These are phyloP conservation scores for Fusarium algeriense DNA, from an alignment of 2,329 filamentous ascomycete species.

Conservation along the genomic window DNA sequence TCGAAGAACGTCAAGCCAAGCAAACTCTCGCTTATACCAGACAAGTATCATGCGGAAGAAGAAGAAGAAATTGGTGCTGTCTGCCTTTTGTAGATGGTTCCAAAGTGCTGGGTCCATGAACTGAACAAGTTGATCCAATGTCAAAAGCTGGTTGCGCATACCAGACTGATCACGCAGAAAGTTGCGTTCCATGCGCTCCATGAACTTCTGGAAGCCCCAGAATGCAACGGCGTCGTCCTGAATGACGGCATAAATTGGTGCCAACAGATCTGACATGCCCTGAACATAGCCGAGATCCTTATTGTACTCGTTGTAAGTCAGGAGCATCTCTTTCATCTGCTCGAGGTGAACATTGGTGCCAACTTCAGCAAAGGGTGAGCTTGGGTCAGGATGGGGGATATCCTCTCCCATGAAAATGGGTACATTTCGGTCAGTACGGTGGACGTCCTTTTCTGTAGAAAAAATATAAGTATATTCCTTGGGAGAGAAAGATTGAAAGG, in stretches of 20 bases:
- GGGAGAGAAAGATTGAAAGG: constrained; percentile 18
- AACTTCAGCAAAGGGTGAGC: constrained; percentile 90
- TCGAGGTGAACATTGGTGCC: constrained; percentile 98
- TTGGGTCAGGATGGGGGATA: constrained; percentile 94
- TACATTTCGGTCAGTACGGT: constrained; percentile 93
- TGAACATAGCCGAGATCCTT: constrained; percentile 96
- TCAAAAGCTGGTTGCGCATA: constrained; percentile 91
- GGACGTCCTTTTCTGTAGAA: constrained; percentile 92
- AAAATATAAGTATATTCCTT: constrained; percentile 31
- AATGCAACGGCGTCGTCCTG: constrained; percentile 98
- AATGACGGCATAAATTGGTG: constrained; percentile 95
- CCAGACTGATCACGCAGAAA: constrained; percentile 96
- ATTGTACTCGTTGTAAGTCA: constrained; percentile 99
- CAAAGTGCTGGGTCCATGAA: constrained; percentile 97
- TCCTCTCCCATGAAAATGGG: constrained; percentile 97
- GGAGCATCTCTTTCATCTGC: constrained; percentile 98
- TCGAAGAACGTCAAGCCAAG: constrained; percentile 85
- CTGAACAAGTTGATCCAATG: constrained; percentile 93
- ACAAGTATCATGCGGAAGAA: constrained; percentile 99
- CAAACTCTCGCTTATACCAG: constrained; percentile 98
- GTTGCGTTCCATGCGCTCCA: constrained; percentile 98
- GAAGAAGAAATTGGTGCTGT: constrained; percentile 99
- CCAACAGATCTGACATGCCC: constrained; percentile 97
- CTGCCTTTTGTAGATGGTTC: constrained; percentile 86
- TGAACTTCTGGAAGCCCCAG: constrained; percentile 95